Evolutionary conservation across 202 grass and related monocot species (phyloP).

Genomic region (Setaria italica): DNA sequence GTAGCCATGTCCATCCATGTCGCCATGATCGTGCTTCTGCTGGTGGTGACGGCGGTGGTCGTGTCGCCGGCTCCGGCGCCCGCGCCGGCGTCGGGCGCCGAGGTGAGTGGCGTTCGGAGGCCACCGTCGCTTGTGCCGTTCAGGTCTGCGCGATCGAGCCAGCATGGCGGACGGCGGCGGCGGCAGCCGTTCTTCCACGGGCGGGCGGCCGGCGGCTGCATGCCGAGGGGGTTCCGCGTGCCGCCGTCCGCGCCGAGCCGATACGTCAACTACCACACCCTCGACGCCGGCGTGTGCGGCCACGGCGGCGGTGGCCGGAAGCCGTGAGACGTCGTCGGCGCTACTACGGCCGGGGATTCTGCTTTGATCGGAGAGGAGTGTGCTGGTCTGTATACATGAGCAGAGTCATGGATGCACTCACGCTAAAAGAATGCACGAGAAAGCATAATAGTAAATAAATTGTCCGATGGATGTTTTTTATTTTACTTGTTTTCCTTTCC

Average conservation of each 20-base stretch:
- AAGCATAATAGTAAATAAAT: background rate
- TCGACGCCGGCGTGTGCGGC: conserved; percentile 60
- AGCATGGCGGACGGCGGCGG: background rate
- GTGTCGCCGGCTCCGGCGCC: background rate
- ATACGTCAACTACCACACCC: conserved; percentile 77
- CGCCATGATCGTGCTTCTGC: conserved; percentile 42
- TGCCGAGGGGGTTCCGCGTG: conserved; percentile 60
- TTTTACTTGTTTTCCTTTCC: background rate
- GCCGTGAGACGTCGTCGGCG: conserved; percentile 18
- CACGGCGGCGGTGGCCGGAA: background rate
- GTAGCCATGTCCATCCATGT: conserved; percentile 29
- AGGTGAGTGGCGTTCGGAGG: background rate
- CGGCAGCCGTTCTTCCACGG: conserved; percentile 29
- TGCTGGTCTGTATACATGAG: background rate
- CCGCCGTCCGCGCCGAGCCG: conserved; percentile 89
- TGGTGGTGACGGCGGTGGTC: background rate
- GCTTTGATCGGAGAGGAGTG: background rate
- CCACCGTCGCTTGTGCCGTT: conserved; percentile 31
- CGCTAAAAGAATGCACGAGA: background rate
- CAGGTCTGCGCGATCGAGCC: background rate
- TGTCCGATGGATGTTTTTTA: too few species aligned
- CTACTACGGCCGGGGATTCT: background rate
- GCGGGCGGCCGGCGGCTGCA: conserved; percentile 62
- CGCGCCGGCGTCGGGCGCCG: background rate
- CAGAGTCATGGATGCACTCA: conserved; percentile 15